Evolutionary conservation across 495 filamentous ascomycete genomes (phyloP).

Genomic region (Penicillium parvum): DNA sequence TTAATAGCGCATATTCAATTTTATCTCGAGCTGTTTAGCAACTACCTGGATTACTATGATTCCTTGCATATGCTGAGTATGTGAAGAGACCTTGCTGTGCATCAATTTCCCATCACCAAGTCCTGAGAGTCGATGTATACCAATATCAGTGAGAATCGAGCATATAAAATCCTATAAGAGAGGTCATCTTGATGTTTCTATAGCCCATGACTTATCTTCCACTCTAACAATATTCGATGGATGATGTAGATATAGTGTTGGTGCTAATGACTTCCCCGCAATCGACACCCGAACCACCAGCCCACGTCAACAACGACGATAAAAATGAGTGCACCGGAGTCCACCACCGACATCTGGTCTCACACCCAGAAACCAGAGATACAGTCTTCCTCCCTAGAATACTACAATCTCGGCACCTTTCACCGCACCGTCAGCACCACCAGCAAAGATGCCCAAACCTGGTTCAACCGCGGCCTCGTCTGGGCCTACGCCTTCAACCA

Average conservation of each 20-base stretch:
- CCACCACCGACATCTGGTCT: slow-evolving; percentile 6
- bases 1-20: too few species aligned
- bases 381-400: slow-evolving; percentile 16
- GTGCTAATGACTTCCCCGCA: not conserved
- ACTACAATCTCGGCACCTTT: slow-evolving; percentile 57
- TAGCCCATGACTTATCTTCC: too few species aligned
- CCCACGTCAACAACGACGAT: not conserved
- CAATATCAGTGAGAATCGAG: too few species aligned
- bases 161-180: too few species aligned
- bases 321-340: not conserved
- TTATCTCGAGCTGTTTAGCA: too few species aligned
- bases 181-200: too few species aligned
- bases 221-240: not conserved
- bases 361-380: slow-evolving; percentile 5
- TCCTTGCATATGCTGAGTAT: too few species aligned
- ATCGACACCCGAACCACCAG: not conserved
- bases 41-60: too few species aligned
- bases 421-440: slow-evolving; percentile 42
- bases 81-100: too few species aligned
- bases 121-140: too few species aligned
- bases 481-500: slow-evolving; percentile 67
- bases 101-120: too few species aligned
- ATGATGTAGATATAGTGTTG: too few species aligned
- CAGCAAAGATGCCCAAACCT: slow-evolving; percentile 45
- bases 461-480: slow-evolving; percentile 59